Evolutionary conservation across 768 basidiomycete species (phyloP).

Genomic region (Tulasnella sp.): DNA sequence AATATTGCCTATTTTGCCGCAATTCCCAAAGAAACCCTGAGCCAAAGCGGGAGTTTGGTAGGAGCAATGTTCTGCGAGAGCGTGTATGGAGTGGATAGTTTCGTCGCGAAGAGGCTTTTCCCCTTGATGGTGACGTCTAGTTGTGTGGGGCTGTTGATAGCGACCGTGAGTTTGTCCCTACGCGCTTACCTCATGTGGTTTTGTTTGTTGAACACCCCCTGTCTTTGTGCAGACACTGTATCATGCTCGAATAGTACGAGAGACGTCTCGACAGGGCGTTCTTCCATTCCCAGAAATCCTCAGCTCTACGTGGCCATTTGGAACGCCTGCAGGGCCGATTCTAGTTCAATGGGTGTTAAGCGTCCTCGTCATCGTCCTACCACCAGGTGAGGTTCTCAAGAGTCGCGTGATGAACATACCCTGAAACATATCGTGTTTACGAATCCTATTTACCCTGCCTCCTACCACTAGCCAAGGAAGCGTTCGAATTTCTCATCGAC

Average conservation of each 20-base stretch:
- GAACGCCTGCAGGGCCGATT: constrained; percentile 38
- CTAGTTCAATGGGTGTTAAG: constrained; percentile 34
- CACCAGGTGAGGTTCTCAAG: constrained; percentile 21
- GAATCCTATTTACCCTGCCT: too few relatives aligned
- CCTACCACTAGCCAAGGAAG: constrained; percentile 27
- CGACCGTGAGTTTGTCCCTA: neutral
- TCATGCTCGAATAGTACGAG: constrained; percentile 38
- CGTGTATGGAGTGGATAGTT: constrained; percentile 18
- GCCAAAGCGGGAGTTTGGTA: constrained; percentile 17
- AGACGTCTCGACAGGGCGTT: constrained; percentile 44
- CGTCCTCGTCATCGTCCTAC: constrained; percentile 33
- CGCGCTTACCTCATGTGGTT: neutral
- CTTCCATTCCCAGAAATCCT: constrained; percentile 41
- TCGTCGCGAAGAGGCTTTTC: constrained; percentile 14
- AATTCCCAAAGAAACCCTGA: constrained; percentile 20
- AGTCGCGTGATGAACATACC: too few relatives aligned
- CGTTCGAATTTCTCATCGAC: constrained; percentile 33
- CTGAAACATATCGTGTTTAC: too few relatives aligned
- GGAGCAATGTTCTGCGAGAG: constrained; percentile 21
- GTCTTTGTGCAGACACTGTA: constrained; percentile 32
- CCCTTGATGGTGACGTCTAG: constrained; percentile 4
- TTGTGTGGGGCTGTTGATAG: constrained; percentile 4
- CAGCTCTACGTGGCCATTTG: constrained; percentile 39
- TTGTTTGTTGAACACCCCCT: too few relatives aligned
- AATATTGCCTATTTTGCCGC: constrained; percentile 30